Conservation (phyloP, 2,329 filamentous ascomycete genomes). For the Venturia carpophila region DNA sequence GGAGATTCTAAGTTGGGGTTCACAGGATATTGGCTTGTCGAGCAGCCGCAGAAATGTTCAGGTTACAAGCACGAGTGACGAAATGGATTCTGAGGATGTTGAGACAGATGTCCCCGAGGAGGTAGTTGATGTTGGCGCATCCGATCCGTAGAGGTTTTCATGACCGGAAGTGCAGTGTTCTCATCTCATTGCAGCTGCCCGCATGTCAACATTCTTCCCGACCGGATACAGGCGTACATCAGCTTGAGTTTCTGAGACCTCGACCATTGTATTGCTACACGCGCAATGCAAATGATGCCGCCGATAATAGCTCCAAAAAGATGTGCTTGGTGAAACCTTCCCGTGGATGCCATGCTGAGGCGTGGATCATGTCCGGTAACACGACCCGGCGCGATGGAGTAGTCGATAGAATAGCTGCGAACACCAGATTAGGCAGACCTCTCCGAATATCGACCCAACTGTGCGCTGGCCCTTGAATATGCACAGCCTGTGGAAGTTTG, state of each 20-base stretch:
- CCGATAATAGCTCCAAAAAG: neutral
- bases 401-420: neutral
- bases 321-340: neutral
- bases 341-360: neutral
- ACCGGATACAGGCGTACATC: neutral
- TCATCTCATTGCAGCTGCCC: neutral
- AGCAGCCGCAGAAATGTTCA: neutral
- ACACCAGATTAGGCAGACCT: constrained; percentile 11
- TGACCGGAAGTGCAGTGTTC: neutral
- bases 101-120: neutral
- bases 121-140: neutral
- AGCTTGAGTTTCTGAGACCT: neutral
- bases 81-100: neutral
- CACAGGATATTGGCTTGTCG: neutral
- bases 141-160: neutral
- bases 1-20: neutral
- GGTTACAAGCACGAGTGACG: neutral
- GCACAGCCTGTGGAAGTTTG: neutral
- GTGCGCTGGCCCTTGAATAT: neutral
- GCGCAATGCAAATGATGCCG: neutral
- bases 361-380: neutral
- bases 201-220: neutral
- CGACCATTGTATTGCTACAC: neutral
- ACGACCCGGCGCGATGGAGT: neutral
- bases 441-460: constrained; percentile 12